Conservation (phyloP, 345 rosid genomes). For the Moringa oleifera region DNA sequence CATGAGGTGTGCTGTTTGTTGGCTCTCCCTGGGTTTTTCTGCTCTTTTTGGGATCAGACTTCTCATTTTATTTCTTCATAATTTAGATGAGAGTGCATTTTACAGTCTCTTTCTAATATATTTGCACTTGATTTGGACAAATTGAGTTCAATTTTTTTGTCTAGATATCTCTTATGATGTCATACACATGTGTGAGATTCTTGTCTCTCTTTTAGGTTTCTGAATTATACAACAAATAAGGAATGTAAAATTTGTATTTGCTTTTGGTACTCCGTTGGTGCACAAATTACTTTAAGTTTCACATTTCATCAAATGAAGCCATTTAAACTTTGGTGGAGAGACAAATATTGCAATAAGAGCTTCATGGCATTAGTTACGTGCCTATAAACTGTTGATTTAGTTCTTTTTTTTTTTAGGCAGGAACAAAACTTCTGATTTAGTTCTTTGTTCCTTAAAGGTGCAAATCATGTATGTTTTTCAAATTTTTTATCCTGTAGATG, state of each 20-base stretch:
- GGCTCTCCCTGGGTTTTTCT: conserved; percentile 13
- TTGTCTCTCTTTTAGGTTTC: background rate
- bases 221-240: background rate
- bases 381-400: too few species aligned
- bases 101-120: background rate
- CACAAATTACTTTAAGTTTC: background rate
- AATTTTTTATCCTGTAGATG: too few species aligned
- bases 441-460: too few species aligned
- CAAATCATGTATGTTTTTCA: too few species aligned
- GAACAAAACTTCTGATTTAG: too few species aligned
- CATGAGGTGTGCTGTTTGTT: conserved; percentile 62
- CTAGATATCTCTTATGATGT: background rate
- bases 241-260: background rate
- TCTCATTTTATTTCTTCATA: conserved; percentile 2
- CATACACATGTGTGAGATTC: background rate
- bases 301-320: background rate
- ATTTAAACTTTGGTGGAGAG: background rate
- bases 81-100: conserved; percentile 6
- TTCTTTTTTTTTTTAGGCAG: too few species aligned
- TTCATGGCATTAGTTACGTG: too few species aligned
- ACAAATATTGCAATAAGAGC: too few species aligned
- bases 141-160: background rate
- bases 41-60: conserved; percentile 8
- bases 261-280: background rate
- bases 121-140: background rate